Conservation (phyloP, 129 eudicot genomes). For the Chrysanthemum lavandulifolium region DNA sequence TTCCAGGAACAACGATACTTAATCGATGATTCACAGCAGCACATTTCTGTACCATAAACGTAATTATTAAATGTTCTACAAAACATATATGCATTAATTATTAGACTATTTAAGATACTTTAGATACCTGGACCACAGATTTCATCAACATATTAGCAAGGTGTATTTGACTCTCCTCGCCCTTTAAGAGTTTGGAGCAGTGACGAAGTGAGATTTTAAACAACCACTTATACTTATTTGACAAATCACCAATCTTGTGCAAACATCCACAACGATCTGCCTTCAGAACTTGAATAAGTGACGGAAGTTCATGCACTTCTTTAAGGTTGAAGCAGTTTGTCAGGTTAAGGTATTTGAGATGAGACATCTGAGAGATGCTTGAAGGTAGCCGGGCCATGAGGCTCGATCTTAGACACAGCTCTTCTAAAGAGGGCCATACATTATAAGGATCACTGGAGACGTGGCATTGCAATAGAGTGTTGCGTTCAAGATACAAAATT, state of each 20-base stretch:
- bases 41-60: constrained; percentile 10
- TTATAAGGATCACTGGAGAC: not conserved
- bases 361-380: constrained; percentile 2
- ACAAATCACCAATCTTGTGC: constrained; percentile 16
- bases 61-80: not conserved
- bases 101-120: not conserved
- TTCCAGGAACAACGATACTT: constrained; percentile 9
- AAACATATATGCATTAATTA: not conserved
- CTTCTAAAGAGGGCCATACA: constrained; percentile 18
- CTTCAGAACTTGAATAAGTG: constrained; percentile 24
- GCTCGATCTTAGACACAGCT: not conserved
- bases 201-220: constrained; percentile 13
- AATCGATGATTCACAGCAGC: constrained; percentile 19
- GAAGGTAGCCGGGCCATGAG: not conserved
- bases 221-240: constrained; percentile 5
- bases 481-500: not conserved
- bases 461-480: not conserved
- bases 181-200: not conserved
- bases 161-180: constrained; percentile 6
- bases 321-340: not conserved
- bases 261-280: constrained; percentile 15
- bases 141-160: constrained; percentile 3
- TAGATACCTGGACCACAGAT: constrained; percentile 19
- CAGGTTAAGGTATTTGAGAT: constrained; percentile 18
- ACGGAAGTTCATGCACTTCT: constrained; percentile 10